A percentile compares a stretch with the other conserved stretches of the same genome.
These are phyloP conservation scores for Fusarium tuaranense DNA, from an alignment of 2,329 filamentous ascomycete genomes.

Conservation along the genomic window DNA sequence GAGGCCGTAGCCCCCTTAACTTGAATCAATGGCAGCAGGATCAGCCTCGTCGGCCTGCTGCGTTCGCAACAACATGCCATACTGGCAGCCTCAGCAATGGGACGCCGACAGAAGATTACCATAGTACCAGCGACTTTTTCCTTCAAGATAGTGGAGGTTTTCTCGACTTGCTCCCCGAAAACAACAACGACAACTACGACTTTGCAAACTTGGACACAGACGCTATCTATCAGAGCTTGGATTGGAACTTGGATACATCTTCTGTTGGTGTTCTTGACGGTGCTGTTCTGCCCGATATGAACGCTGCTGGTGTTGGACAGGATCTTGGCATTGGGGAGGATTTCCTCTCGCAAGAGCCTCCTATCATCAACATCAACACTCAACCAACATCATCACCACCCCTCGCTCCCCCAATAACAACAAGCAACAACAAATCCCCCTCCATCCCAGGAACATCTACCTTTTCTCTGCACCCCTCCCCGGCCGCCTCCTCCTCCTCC, in stretches of 20 bases:
- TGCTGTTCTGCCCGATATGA: constrained; percentile 24
- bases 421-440: constrained; percentile 29
- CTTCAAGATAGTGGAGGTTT: constrained; percentile 15
- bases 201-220: constrained; percentile 17
- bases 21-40: constrained; percentile 43
- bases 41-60: constrained; percentile 18
- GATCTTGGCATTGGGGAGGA: constrained; percentile 30
- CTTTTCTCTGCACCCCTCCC: constrained; percentile 38
- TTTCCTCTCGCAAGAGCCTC: constrained; percentile 32
- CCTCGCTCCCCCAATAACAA: constrained; percentile 10
- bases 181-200: constrained; percentile 18
- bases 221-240: constrained; percentile 17
- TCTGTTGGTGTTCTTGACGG: constrained; percentile 26
- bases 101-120: constrained; percentile 20
- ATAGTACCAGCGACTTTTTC: constrained; percentile 23
- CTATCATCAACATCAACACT: constrained; percentile 27
- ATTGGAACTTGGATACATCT: constrained; percentile 20
- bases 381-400: constrained; percentile 1
- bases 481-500: constrained; percentile 2
- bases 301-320: constrained; percentile 1
- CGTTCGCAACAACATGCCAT: constrained; percentile 24
- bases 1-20: constrained; percentile 43
- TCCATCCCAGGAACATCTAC: constrained; percentile 40
- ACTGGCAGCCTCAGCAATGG: constrained; percentile 35
- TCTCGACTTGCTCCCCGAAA: constrained; percentile 36